Conservation (phyloP, 2,329 filamentous ascomycete genomes). For the Cercospora nicotianae region DNA sequence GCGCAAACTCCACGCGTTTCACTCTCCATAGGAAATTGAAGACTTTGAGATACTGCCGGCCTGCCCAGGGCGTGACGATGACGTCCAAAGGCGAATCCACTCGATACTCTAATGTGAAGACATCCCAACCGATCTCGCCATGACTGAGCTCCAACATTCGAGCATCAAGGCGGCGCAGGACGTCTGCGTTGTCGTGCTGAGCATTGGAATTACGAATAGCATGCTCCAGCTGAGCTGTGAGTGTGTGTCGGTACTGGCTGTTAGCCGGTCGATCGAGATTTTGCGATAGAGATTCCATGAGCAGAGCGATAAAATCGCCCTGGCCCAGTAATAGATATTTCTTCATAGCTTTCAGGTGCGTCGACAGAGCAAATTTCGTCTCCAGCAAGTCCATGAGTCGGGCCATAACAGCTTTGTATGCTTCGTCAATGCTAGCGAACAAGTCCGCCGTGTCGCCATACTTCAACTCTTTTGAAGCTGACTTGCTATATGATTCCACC, state of each 20-base stretch:
- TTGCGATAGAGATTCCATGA: conserved; percentile 93
- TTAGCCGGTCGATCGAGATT: conserved; percentile 96
- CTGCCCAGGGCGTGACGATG: conserved; percentile 93
- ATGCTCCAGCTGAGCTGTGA: conserved; percentile 97
- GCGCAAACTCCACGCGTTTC: conserved; percentile 93
- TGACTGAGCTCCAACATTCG: conserved; percentile 96
- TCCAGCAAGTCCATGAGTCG: conserved; percentile 91
- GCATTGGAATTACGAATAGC: conserved; percentile 96
- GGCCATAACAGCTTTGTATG: conserved; percentile 97
- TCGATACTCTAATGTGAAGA: conserved; percentile 98
- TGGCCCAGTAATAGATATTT: conserved; percentile 93
- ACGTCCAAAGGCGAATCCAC: conserved; percentile 96
- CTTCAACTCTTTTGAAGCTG: conserved; percentile 82
- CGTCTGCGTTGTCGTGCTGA: conserved; percentile 89
- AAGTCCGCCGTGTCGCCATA: conserved; percentile 93
- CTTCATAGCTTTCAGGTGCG: conserved; percentile 87
- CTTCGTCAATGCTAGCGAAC: conserved; percentile 91
- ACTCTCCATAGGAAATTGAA: conserved; percentile 99
- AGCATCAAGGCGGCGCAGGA: conserved; percentile 88
- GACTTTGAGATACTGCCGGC: conserved; percentile 94
- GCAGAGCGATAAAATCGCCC: conserved; percentile 91
- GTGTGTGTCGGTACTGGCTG: conserved; percentile 90
- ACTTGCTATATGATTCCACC: conserved; percentile 94
- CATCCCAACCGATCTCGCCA: conserved; percentile 98
- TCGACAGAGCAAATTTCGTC: conserved; percentile 90